A percentile compares a stretch with the other conserved stretches of the same genome.
Conservation (phyloP, 495 filamentous ascomycete species). For the Echria macrotheca region DNA sequence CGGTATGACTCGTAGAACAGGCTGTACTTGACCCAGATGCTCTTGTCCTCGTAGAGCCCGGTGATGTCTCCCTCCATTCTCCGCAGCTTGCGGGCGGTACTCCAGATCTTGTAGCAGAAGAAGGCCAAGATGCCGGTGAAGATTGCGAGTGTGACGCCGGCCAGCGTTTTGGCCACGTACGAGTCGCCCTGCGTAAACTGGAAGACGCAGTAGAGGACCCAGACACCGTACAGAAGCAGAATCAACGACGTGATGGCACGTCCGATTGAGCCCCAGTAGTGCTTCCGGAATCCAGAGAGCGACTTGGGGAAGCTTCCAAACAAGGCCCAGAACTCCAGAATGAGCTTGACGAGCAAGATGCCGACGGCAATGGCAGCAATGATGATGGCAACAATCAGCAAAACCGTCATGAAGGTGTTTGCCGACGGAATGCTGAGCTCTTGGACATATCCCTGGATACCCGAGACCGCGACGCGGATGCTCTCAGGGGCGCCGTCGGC, state of each 20-base stretch:
- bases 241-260: slow-evolving; percentile 88
- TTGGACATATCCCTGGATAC: slow-evolving; percentile 71
- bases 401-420: slow-evolving; percentile 94
- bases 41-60: slow-evolving; percentile 79
- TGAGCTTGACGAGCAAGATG: slow-evolving; percentile 85
- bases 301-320: slow-evolving; percentile 81
- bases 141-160: slow-evolving; percentile 68
- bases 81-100: slow-evolving; percentile 68
- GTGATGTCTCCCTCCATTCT: slow-evolving; percentile 66
- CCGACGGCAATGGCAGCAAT: slow-evolving; percentile 79
- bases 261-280: slow-evolving; percentile 88
- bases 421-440: slow-evolving; percentile 76
- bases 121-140: slow-evolving; percentile 75
- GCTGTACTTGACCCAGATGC: slow-evolving; percentile 90
- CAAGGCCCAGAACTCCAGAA: slow-evolving; percentile 86
- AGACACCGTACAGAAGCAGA: slow-evolving; percentile 86
- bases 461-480: slow-evolving; percentile 47
- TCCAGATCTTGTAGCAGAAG: slow-evolving; percentile 79
- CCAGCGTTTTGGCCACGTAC: slow-evolving; percentile 86
- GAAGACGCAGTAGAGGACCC: slow-evolving; percentile 94
- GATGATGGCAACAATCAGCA: slow-evolving; percentile 82
- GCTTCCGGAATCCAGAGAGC: slow-evolving; percentile 80
- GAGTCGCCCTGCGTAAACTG: slow-evolving; percentile 93
- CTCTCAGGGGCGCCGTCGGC: slow-evolving; percentile 24
- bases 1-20: slow-evolving; percentile 96